Conservation (phyloP, 257 asterid species). For the Gentiana straminea region DNA sequence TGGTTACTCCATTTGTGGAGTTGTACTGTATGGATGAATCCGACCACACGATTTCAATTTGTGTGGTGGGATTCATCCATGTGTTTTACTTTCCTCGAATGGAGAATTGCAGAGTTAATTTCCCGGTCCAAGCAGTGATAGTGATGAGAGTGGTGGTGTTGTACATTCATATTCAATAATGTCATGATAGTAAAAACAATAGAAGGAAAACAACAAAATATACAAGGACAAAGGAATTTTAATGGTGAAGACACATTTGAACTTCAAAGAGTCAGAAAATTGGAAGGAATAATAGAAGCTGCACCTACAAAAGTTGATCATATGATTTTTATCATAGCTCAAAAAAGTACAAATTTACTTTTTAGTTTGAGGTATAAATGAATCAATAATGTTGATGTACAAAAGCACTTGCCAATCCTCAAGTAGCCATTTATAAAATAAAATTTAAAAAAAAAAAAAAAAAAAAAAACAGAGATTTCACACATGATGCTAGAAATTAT, state of each 20-base stretch:
- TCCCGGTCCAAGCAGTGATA: slow-evolving; percentile 5
- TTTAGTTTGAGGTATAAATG: slow-evolving; percentile 1
- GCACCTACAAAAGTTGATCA: neutral
- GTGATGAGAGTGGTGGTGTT: slow-evolving; percentile 7
- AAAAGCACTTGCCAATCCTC: slow-evolving; percentile 3
- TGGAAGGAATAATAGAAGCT: neutral
- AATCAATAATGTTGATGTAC: slow-evolving; percentile 10
- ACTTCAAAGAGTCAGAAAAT: slow-evolving; percentile 3
- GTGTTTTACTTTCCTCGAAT: too few relatives aligned
- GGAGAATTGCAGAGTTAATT: too few relatives aligned
- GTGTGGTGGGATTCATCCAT: too few relatives aligned
- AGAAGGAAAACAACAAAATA: slow-evolving; percentile 1
- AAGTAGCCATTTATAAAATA: neutral
- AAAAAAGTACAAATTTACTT: neutral
- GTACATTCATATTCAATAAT: neutral
- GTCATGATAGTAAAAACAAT: neutral
- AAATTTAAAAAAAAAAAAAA: neutral
- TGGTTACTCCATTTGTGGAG: too few relatives aligned
- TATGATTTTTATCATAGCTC: neutral
- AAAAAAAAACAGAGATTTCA: slow-evolving; percentile 2
- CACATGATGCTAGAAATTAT: neutral
- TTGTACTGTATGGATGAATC: too few relatives aligned
- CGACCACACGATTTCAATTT: too few relatives aligned
- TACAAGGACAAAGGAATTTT: slow-evolving; percentile 4
- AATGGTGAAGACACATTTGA: neutral